A percentile compares a stretch with the other conserved stretches of the same genome.
Evolutionary conservation across 495 filamentous ascomycete species (phyloP).

Genomic region (Immersiella caudata): DNA sequence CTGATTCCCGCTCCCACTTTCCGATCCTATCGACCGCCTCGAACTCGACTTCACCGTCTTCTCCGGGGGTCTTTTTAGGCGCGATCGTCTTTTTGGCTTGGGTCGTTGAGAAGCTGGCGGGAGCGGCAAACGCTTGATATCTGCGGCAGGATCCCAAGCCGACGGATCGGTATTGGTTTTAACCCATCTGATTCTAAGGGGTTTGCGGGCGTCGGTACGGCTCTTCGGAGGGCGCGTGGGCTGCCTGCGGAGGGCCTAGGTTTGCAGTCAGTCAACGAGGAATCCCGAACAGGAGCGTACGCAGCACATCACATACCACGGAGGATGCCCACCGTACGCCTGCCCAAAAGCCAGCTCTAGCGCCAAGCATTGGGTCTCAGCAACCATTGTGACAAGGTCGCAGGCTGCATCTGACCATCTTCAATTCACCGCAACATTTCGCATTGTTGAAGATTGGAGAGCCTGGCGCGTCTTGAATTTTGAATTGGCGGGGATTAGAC

Average conservation of each 20-base stretch:
- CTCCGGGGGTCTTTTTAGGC: too few species aligned
- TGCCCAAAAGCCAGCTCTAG: constrained; percentile 29
- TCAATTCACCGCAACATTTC: neutral
- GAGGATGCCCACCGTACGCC: constrained; percentile 20
- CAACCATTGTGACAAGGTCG: constrained; percentile 30
- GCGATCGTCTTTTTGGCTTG: neutral
- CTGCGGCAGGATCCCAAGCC: neutral
- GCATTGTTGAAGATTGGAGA: neutral
- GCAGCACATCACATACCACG: neutral
- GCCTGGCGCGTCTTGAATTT: neutral
- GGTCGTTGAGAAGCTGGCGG: neutral
- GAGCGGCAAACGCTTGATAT: neutral
- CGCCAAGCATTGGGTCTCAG: constrained; percentile 33
- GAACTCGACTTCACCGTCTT: too few species aligned
- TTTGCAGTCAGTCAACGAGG: neutral
- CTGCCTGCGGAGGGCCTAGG: neutral
- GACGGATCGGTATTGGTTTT: neutral
- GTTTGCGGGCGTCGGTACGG: neutral
- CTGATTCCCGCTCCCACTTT: too few species aligned
- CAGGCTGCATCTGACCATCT: neutral
- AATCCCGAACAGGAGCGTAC: too few species aligned
- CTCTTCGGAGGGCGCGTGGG: neutral
- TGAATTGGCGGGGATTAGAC: neutral
- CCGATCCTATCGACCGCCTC: too few species aligned
- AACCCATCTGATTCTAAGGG: neutral